These are phyloP conservation scores for Phaffia tasmanica DNA, from an alignment of 768 basidiomycete genomes.

Conservation along the genomic window DNA sequence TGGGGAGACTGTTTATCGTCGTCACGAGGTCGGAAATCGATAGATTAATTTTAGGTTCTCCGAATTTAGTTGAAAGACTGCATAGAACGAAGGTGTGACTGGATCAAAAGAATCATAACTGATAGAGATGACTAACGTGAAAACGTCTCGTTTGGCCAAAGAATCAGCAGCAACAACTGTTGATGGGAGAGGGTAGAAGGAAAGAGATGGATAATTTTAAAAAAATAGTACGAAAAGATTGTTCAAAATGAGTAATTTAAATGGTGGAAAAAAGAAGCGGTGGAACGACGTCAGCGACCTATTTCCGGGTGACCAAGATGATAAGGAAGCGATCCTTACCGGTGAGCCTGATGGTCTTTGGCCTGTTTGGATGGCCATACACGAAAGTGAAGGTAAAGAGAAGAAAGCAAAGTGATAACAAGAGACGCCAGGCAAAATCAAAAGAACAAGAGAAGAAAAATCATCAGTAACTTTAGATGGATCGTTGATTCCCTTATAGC, in stretches of 20 bases:
- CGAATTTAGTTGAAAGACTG: neutral
- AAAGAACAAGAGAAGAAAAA: neutral
- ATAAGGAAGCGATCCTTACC: neutral
- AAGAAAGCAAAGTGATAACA: too few species aligned
- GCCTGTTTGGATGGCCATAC: conserved; percentile 5
- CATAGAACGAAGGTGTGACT: conserved; percentile 28
- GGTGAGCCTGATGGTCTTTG: conserved; percentile 27
- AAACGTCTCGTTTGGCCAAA: conserved; percentile 80
- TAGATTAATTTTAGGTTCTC: too few species aligned
- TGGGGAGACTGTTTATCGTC: conserved; percentile 65
- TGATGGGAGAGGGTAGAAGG: neutral
- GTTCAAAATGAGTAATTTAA: neutral
- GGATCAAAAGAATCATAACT: neutral
- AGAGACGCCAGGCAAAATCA: neutral
- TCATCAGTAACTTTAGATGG: neutral
- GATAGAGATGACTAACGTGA: conserved; percentile 13
- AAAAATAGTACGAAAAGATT: neutral
- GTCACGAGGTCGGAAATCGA: neutral
- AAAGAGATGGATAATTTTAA: neutral
- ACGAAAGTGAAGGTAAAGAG: too few species aligned
- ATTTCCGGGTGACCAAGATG: neutral
- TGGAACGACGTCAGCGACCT: neutral
- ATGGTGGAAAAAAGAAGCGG: neutral
- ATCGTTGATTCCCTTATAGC: too few species aligned
- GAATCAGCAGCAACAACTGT: conserved; percentile 91